Percentiles rank a stretch among this genome's conserved stretches.
Evolutionary conservation across 176 grass and related monocot species (phyloP).

Genomic region (Coix lacrymajobi): DNA sequence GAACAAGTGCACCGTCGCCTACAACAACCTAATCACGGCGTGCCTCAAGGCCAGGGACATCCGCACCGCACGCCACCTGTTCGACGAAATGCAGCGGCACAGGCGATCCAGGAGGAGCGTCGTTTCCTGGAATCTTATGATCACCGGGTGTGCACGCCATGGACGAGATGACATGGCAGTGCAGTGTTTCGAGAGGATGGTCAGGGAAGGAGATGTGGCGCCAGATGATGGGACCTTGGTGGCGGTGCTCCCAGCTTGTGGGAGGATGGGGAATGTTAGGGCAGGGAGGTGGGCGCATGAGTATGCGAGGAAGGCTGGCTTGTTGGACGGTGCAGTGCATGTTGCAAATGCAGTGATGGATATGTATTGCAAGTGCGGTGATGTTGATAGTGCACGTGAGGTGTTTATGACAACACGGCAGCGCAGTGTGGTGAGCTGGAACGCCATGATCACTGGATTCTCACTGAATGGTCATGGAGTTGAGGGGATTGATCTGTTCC

Average conservation of each 20-base stretch:
- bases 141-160: conserved; percentile 24
- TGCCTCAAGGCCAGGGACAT: conserved; percentile 8
- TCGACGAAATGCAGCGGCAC: conserved; percentile 45
- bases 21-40: conserved; percentile 35
- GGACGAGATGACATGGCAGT: conserved; percentile 29
- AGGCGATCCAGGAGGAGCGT: conserved; percentile 37
- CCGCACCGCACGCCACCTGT: conserved; percentile 18
- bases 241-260: conserved; percentile 41
- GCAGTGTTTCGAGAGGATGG: conserved; percentile 36
- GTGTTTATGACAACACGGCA: conserved; percentile 28
- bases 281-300: conserved; percentile 39
- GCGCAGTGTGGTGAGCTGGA: conserved; percentile 53
- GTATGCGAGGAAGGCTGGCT: conserved; percentile 20
- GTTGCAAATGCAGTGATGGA: conserved; percentile 53
- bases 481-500: conserved; percentile 46
- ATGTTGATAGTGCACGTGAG: conserved; percentile 23
- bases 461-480: conserved; percentile 43
- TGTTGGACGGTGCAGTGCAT: conserved; percentile 21
- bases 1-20: conserved; percentile 35
- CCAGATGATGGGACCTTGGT: conserved; percentile 52
- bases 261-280: conserved; percentile 26
- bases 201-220: conserved; percentile 1
- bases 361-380: conserved; percentile 70
- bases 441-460: conserved; percentile 43
- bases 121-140: conserved; percentile 59